Evolutionary conservation across 208 protist species (phyloP), one percentile per base, ranked within the genome.

Genomic region (Strigomonas culicis): DNA sequence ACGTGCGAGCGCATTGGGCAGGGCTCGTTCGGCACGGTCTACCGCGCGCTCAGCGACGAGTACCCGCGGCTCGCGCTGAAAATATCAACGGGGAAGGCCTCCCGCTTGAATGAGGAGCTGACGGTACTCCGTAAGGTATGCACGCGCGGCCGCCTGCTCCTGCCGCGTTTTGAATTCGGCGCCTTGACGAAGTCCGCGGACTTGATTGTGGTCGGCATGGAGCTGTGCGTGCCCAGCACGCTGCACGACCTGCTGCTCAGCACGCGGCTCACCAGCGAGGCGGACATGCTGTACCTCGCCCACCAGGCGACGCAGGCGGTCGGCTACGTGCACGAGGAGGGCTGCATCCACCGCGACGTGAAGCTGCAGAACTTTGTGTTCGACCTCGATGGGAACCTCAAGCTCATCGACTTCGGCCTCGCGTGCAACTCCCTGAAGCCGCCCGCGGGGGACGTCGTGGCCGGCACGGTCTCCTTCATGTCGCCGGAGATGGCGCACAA

Each of bases 301-400:
- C 78, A 96, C 52, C 94, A 98, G 72, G 86, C 88, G 15, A 59
- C 84, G 8, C 72, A 93, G 24, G 91, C 92, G 1, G 79, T 98
- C 32, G 75, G 78, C n/a, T 90, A 82, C 70, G 85, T 98, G 31
- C 97, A 98, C 66, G 77, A 74, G 44, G 78, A 90, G 56, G 80
- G 79, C 21, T 94, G 89, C 74, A 88, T 95, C 56, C 90, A 97
- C 75, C 84, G 90, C 60, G 93, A 97, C 59, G 72, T 97, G 57
- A 96, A 97, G 71, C 79, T 92, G 52, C 83, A 97, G 75, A 96
- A 96, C 77, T 93, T 89, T 69, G 85, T 97, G 1, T 94, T 97
- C 70, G 87, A 95, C 62, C 63, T 84, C 24, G 82, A 91, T 52
- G 90, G 93, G 13, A 90, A 96, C 56, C 65, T 95, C 15, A 92